Percentiles rank a stretch among this genome's conserved stretches.
phyloP scores from a whole-genome alignment of 495 filamentous ascomycete genomes.

The Penicillium lagena region DNA sequence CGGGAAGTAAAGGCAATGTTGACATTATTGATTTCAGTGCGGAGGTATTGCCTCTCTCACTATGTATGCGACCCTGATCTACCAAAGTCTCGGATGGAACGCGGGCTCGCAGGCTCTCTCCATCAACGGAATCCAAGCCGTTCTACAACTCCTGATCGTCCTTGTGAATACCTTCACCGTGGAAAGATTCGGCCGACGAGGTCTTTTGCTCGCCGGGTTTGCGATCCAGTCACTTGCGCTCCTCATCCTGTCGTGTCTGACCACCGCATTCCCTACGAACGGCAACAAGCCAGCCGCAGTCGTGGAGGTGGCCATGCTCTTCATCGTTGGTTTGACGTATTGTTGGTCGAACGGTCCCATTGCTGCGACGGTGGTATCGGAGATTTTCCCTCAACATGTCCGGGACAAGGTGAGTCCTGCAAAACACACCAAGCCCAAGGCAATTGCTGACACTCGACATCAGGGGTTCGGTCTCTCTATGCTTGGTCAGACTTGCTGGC shows the following conservation, averaged over 20 bases:
- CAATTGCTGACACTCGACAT: not conserved
- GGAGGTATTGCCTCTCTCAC: slow-evolving; percentile 13
- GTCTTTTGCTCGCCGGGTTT: slow-evolving; percentile 25
- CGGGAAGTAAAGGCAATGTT: not conserved
- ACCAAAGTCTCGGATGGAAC: slow-evolving; percentile 29
- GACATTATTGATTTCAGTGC: slow-evolving; percentile 2
- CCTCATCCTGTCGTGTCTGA: slow-evolving; percentile 23
- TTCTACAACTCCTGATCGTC: slow-evolving; percentile 29
- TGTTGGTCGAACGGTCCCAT: slow-evolving; percentile 33
- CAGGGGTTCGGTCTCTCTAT: slow-evolving; percentile 23
- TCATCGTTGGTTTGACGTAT: slow-evolving; percentile 30
- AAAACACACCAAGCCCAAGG: not conserved
- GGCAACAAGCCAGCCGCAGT: slow-evolving; percentile 25
- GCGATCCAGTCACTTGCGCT: slow-evolving; percentile 24
- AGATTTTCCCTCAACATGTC: slow-evolving; percentile 33
- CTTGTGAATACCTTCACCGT: slow-evolving; percentile 35
- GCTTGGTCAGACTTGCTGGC: slow-evolving; percentile 27
- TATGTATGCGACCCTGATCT: slow-evolving; percentile 34
- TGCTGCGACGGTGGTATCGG: slow-evolving; percentile 21
- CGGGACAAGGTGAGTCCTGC: slow-evolving; percentile 21
- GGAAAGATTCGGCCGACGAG: slow-evolving; percentile 26
- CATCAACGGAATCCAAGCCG: slow-evolving; percentile 30
- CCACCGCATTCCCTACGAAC: slow-evolving; percentile 27
- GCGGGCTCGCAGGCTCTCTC: slow-evolving; percentile 25
- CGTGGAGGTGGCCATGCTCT: slow-evolving; percentile 30